Evolutionary conservation across 2,329 filamentous ascomycete species (phyloP).

Genomic region (Aspergillus japonicus): DNA sequence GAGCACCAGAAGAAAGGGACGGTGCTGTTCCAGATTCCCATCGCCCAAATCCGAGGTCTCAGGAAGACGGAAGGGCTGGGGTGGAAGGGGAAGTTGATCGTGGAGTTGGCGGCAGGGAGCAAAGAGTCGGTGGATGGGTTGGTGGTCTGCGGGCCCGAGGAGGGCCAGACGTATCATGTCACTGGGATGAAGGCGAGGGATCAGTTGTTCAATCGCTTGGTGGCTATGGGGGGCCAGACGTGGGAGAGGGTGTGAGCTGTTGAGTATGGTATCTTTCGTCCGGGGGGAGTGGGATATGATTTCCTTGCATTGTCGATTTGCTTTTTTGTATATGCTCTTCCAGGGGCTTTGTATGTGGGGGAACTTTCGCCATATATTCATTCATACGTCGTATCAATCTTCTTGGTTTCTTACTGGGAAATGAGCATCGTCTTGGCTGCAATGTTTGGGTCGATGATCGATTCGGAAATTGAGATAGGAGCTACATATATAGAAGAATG

Average conservation of each 20-base stretch:
- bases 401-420: too few species aligned
- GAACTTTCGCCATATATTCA: too few species aligned
- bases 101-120: constrained; percentile 71
- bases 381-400: too few species aligned
- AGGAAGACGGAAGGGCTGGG: constrained; percentile 78
- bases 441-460: too few species aligned
- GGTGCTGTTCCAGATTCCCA: constrained; percentile 67
- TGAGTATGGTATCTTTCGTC: too few species aligned
- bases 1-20: constrained; percentile 53
- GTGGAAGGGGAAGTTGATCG: constrained; percentile 80
- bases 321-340: background rate
- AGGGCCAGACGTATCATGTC: constrained; percentile 55
- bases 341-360: background rate
- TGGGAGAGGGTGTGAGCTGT: constrained; percentile 61
- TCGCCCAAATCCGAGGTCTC: constrained; percentile 69
- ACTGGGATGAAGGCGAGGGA: constrained; percentile 69
- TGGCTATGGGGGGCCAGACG: constrained; percentile 76
- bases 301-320: too few species aligned
- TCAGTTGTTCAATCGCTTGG: constrained; percentile 45
- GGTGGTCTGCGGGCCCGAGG: constrained; percentile 59
- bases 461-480: too few species aligned
- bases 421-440: too few species aligned
- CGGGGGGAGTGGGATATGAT: too few species aligned
- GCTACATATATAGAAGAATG: too few species aligned
- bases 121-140: constrained; percentile 74